Conservation (phyloP, 192 early-diverging fungal species). For the Chytriomyces confervae region DNA sequence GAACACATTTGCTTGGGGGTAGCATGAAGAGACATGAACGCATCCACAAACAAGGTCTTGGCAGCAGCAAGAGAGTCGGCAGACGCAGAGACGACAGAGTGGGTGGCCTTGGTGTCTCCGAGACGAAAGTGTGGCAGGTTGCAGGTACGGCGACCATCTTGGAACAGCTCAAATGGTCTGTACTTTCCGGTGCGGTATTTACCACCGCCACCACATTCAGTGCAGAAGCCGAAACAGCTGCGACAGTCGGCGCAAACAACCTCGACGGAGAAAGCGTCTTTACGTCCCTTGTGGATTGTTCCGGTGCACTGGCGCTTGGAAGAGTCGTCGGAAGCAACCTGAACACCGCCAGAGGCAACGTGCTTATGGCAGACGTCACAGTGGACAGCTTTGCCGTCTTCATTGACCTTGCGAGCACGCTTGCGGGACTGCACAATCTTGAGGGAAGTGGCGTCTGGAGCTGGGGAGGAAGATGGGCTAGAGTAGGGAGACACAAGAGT, state of each 20-base stretch:
- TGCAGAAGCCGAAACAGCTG: constrained; percentile 43
- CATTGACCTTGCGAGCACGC: constrained; percentile 28
- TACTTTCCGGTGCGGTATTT: constrained; percentile 58
- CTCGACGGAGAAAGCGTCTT: constrained; percentile 36
- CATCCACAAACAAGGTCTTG: constrained; percentile 31
- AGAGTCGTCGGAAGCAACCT: not conserved
- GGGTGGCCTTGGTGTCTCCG: constrained; percentile 37
- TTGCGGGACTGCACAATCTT: constrained; percentile 33
- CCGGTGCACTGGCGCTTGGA: constrained; percentile 8
- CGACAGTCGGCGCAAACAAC: constrained; percentile 45
- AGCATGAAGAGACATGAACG: constrained; percentile 22
- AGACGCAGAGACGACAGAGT: constrained; percentile 8
- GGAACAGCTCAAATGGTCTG: constrained; percentile 52
- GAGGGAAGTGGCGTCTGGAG: not conserved
- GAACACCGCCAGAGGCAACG: constrained; percentile 30
- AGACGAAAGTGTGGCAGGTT: constrained; percentile 44
- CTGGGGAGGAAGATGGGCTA: not conserved
- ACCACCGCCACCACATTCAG: constrained; percentile 52
- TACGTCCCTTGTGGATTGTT: not conserved
- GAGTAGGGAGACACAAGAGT: not conserved
- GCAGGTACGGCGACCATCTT: constrained; percentile 45
- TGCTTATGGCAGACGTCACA: constrained; percentile 32
- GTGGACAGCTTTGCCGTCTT: constrained; percentile 23
- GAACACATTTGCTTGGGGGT: constrained; percentile 21
- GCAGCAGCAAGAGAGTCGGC: constrained; percentile 1